Evolutionary conservation across 1,139 yeast genomes (phyloP).

Genomic region (Saccharomyces hybrid): DNA sequence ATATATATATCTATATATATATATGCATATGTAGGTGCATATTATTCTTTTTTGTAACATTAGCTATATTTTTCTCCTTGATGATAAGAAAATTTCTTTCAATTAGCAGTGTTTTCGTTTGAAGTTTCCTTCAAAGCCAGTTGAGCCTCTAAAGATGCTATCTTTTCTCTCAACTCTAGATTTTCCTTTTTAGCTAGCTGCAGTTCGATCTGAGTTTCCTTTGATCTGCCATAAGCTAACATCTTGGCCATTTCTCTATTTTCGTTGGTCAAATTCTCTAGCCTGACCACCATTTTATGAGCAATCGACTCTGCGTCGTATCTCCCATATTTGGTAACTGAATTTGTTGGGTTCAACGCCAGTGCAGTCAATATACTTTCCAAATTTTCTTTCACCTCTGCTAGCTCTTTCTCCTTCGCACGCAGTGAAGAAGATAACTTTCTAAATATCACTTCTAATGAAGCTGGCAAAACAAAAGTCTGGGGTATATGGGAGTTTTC

Average conservation of each 20-base stretch:
- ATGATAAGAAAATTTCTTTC: background rate
- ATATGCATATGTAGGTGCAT: background rate
- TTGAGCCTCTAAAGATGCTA: conserved; percentile 16
- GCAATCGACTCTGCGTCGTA: conserved; percentile 72
- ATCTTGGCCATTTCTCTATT: conserved; percentile 64
- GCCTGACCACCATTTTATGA: conserved; percentile 61
- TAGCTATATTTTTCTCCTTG: background rate
- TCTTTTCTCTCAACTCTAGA: conserved; percentile 36
- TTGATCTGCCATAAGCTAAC: conserved; percentile 65
- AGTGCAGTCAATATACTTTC: conserved; percentile 58
- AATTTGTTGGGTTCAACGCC: conserved; percentile 39
- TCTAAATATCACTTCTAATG: conserved; percentile 29
- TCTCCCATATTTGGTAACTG: conserved; percentile 43
- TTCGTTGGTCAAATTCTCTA: conserved; percentile 58
- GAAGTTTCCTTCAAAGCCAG: background rate
- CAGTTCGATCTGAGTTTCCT: conserved; percentile 62
- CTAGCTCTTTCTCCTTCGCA: conserved; percentile 48
- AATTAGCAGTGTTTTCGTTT: background rate
- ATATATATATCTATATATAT: background rate
- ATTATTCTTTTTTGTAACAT: background rate
- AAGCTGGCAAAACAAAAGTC: conserved; percentile 17
- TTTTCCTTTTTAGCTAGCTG: conserved; percentile 52
- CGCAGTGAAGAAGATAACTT: conserved; percentile 42
- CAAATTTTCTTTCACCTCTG: conserved; percentile 51
- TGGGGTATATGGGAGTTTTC: conserved; percentile 6